Evolutionary conservation across 768 basidiomycete species (phyloP).

Genomic region (Paxillus involutus): DNA sequence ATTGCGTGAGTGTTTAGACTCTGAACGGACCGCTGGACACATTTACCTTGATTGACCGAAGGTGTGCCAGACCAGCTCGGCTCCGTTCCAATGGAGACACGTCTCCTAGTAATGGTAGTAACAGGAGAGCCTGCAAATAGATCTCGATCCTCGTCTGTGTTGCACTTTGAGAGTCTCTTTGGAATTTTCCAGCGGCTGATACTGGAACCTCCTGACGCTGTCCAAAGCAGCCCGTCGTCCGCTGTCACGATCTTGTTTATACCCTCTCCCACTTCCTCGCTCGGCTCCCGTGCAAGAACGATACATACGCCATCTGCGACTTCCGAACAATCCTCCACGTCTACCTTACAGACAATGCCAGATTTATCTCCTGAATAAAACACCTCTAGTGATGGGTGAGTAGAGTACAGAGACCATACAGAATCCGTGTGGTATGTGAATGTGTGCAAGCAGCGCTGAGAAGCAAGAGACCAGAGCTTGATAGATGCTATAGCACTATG

Average conservation of each 20-base stretch:
- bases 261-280: slow-evolving; percentile 51
- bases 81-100: slow-evolving; percentile 16
- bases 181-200: slow-evolving; percentile 80
- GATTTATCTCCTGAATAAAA: slow-evolving; percentile 96
- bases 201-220: slow-evolving; percentile 79
- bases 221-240: slow-evolving; percentile 88
- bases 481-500: slow-evolving; percentile 55
- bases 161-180: slow-evolving; percentile 35
- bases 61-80: slow-evolving; percentile 11
- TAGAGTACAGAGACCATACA: slow-evolving; percentile 90
- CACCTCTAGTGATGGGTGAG: slow-evolving; percentile 79
- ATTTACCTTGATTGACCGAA: slow-evolving; percentile 21
- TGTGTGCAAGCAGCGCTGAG: slow-evolving; percentile 91
- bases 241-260: slow-evolving; percentile 82
- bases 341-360: slow-evolving; percentile 89
- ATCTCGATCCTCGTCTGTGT: slow-evolving; percentile 14
- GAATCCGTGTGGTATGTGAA: slow-evolving; percentile 94
- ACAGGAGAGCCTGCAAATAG: slow-evolving; percentile 9
- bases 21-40: neutral
- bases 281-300: slow-evolving; percentile 71
- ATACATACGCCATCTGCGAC: slow-evolving; percentile 89
- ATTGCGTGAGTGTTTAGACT: slow-evolving; percentile 8
- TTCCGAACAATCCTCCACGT: slow-evolving; percentile 79
- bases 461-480: slow-evolving; percentile 91
- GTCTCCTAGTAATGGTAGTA: slow-evolving; percentile 6